Conservation (phyloP, 306 rosid genomes). For the Aeschynomene evenia region DNA sequence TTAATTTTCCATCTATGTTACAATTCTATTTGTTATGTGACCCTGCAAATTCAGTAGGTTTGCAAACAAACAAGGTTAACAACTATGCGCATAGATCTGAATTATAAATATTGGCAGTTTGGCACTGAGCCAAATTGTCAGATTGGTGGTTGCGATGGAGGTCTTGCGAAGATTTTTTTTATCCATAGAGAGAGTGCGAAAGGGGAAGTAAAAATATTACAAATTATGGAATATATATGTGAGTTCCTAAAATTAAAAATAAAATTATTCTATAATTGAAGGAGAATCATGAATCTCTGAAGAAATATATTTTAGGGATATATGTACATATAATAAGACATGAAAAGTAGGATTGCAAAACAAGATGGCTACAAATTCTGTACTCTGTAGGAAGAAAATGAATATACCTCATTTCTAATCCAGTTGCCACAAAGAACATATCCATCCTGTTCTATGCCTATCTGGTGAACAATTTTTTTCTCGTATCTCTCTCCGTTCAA, state of each 20-base stretch:
- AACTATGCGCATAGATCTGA: constrained; percentile 8
- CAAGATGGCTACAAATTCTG: constrained; percentile 7
- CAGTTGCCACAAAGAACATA: not conserved
- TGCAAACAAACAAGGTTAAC: constrained; percentile 8
- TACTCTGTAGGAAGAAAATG: not conserved
- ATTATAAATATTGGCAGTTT: constrained; percentile 10
- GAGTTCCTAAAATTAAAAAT: not conserved
- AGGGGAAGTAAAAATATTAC: not conserved
- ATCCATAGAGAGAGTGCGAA: not conserved
- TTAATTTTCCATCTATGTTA: not conserved
- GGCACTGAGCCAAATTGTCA: not conserved
- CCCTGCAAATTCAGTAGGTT: constrained; percentile 6
- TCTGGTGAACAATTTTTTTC: not conserved
- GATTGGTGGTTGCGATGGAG: not conserved
- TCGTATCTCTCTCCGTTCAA: not conserved
- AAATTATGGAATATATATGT: not conserved
- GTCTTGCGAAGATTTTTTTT: not conserved
- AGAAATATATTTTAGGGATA: not conserved
- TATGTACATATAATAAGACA: not conserved
- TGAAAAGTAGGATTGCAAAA: not conserved
- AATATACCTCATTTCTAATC: not conserved
- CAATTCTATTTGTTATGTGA: not conserved
- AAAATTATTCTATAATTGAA: constrained; percentile 1
- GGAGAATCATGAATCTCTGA: not conserved
- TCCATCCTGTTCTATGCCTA: constrained; percentile 5